Base-by-base conservation (phyloP, 1,284 basidiomycete species). In the Heterobasidion irregulare region DNA sequence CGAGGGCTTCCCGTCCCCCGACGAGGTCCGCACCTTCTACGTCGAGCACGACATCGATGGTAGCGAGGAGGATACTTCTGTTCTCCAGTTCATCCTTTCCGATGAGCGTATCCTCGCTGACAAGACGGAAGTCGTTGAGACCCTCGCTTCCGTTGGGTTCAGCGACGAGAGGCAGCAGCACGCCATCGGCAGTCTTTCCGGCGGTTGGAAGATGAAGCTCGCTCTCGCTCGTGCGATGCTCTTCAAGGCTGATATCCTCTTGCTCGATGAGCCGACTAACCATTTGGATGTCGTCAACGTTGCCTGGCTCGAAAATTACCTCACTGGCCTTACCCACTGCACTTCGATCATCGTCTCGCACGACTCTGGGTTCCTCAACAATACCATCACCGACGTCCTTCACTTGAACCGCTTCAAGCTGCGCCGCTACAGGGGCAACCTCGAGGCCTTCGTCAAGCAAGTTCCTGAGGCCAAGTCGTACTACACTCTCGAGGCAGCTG, bases 121-220 rank as follows among this genome's bases (percentile, higher is more conserved):
- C 58, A 78, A 86, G 69, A 75, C 82, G 62, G 92, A 97, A 70
- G 72, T 89, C 71, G 74, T 86, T 57, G 80, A 85, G 70, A 92
- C 90, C 55, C 86, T 98, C 60, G 83, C 85, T 48, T 88, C 90
- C 58, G 94, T 98, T 70, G 94, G 94, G 61, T 98, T 98, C 83
- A 84, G 76, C 61, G 88, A 88, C 59, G 89, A 87, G 68, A 86
- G 94, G 65, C 94, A 97, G 76, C 76, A 75, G 64, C 79, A 91
- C 63, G 76, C 92, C 47, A 97, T 97, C 63, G 92, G 94, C 62
- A 87, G 86, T 59, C 79, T 99, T 55, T 99, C 96, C 50, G 97
- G 97, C 83, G 97, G 97, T 79, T 99, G 97, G 97, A 98, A 99
- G 83, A 99, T 99, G 97, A 98, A 98, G 84, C 88, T 99, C 62